Base-by-base conservation (phyloP, 208 protist species). In the Leishmania aethiopica region DNA sequence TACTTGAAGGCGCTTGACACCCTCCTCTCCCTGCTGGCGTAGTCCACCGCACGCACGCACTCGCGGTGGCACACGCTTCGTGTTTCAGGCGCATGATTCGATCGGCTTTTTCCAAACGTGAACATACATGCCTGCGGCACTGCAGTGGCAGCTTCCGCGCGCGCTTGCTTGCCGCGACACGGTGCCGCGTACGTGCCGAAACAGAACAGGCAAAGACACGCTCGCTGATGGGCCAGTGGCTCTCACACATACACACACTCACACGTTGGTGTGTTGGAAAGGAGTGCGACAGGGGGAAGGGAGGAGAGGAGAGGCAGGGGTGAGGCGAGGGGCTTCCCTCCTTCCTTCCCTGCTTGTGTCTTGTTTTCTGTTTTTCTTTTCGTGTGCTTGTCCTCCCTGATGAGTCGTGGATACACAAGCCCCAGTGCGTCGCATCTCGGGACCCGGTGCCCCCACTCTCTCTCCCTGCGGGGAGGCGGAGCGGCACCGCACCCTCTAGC, bases 1-100 rank as follows among this genome's bases (percentile, higher is more conserved):
- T 97, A 97, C 70, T 76, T 96, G 69, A 86, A 90, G n/a, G 94
- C 91, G 40, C 79, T 97, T 17, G 89, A 94, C 62, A 94, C 93
- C 19, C 82, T 97, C 40, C 83, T 95, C 28, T 87, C 86, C 32
- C 81, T 97, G 3, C 79, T 97, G 0, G 78, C 83, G 32, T 91
- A 86, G 42, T 3, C 17, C 4, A 35, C 22, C 47, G 19, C 47
- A 57, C 71, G n/a, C 59, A 25, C 40, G 10, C 35, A 53, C 15
- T 35, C 25, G 28, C 42, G 1, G 40, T 35, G 40, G 40, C 40
- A 53, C 69, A 74, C 45, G 13, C 69, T 35, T 53, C 7, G 22
- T 17, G 17, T 49, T n/a, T 22, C 62, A 7, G 32, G 62, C 13
- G 62, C 62, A 1, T 40, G 62, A 67, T 37, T 32, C 13, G 3